These are phyloP conservation scores for Lolium perenne DNA, from an alignment of 176 grass and related monocot species.

Conservation along the genomic window DNA sequence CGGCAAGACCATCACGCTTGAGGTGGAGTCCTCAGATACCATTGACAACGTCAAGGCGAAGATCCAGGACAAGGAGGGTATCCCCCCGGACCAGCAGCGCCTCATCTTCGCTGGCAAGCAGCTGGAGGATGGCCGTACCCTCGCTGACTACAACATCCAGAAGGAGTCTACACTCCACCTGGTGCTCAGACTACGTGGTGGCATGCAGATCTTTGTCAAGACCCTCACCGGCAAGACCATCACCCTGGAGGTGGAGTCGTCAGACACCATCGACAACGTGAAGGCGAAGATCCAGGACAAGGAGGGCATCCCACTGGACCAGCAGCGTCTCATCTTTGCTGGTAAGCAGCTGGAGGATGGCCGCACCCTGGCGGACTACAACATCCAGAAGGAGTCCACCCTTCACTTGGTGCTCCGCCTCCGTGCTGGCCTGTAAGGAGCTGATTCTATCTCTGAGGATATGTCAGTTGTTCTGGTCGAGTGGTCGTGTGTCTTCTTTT, in stretches of 20 bases:
- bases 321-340: constrained; percentile 60
- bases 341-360: constrained; percentile 69
- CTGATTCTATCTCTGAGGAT: too few species aligned
- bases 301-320: constrained; percentile 68
- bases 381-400: too few species aligned
- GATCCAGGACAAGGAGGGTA: constrained; percentile 81
- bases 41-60: constrained; percentile 67
- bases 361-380: too few species aligned
- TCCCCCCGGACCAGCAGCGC: constrained; percentile 67
- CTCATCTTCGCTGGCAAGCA: constrained; percentile 67
- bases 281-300: constrained; percentile 78
- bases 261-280: constrained; percentile 43
- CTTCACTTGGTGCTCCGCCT: too few species aligned
- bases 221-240: constrained; percentile 78
- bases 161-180: constrained; percentile 76
- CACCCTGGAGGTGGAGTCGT: constrained; percentile 60
- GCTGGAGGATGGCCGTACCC: constrained; percentile 68
- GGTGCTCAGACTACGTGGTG: constrained; percentile 44
- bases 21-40: constrained; percentile 63
- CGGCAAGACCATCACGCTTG: constrained; percentile 60
- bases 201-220: constrained; percentile 75
- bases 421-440: too few species aligned
- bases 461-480: too few species aligned
- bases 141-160: constrained; percentile 77
- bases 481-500: too few species aligned